Percentiles rank a stretch among this genome's conserved stretches.
These are phyloP conservation scores for Mimosa bimucronata DNA, from an alignment of 306 rosid species.

Conservation along the genomic window DNA sequence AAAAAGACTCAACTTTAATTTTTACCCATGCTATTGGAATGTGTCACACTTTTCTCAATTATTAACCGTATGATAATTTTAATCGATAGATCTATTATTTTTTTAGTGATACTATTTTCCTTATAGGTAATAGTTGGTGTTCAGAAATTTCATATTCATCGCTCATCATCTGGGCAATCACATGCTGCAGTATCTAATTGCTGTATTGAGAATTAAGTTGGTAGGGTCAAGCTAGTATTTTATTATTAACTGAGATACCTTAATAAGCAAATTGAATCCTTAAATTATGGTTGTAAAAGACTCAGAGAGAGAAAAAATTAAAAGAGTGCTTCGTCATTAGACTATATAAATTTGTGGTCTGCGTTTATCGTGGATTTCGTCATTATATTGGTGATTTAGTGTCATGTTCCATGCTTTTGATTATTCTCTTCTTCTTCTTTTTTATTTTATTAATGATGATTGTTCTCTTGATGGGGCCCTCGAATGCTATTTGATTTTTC, in stretches of 20 bases:
- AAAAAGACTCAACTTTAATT: not conserved
- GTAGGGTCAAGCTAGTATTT: not conserved
- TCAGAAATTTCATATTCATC: not conserved
- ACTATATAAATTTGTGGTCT: not conserved
- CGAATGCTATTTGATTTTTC: not conserved
- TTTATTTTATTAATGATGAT: no score
- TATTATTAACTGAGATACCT: not conserved
- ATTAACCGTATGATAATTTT: no score
- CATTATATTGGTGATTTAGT: not conserved
- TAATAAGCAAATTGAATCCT: not conserved
- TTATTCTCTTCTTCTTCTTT: no score
- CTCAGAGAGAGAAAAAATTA: no score
- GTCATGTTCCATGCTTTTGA: not conserved
- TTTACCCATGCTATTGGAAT: not conserved
- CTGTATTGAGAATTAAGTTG: not conserved
- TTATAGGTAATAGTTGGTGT: not conserved
- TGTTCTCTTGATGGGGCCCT: not conserved
- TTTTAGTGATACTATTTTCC: no score
- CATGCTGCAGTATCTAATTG: not conserved
- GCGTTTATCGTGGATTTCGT: not conserved
- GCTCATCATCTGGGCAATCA: not conserved
- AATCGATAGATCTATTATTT: no score
- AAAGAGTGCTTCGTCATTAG: not conserved
- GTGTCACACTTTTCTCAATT: not conserved
- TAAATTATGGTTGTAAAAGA: not conserved